These are phyloP conservation scores for Schoenoplectus triqueter DNA, from an alignment of 202 grass and related monocot genomes.

Conservation along the genomic window DNA sequence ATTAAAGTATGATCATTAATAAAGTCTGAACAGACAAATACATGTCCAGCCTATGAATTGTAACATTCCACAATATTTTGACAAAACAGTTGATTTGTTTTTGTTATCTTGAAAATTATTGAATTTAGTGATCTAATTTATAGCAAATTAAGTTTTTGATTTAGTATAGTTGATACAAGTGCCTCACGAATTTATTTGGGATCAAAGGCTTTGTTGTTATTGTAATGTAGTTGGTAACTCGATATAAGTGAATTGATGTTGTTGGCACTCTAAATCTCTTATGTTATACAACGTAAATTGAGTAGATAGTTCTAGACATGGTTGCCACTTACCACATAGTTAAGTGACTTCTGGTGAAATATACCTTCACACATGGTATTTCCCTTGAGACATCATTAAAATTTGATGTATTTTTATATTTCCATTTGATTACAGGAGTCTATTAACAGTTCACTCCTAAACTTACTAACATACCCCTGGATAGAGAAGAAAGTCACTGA, in stretches of 20 bases:
- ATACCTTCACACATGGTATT: neutral
- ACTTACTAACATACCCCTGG: slow-evolving; percentile 96
- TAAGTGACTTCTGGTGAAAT: slow-evolving; percentile 5
- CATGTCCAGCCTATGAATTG: neutral
- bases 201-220: no score
- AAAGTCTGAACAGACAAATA: neutral
- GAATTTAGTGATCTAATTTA: neutral
- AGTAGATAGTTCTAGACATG: slow-evolving; percentile 11
- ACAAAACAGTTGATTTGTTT: slow-evolving; percentile 12
- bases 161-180: slow-evolving; percentile 35
- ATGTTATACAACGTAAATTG: neutral
- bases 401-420: slow-evolving; percentile 5
- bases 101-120: neutral
- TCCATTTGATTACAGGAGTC: slow-evolving; percentile 67
- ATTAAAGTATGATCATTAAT: no score
- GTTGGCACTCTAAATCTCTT: neutral
- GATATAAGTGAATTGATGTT: neutral
- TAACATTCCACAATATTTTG: neutral
- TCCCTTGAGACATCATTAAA: slow-evolving; percentile 5
- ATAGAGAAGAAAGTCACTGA: slow-evolving; percentile 85
- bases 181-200: no score
- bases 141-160: slow-evolving; percentile 15
- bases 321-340: neutral
- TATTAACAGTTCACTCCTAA: slow-evolving; percentile 83
- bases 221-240: no score